Percentiles rank a stretch among this genome's conserved stretches.
Evolutionary conservation across 1,139 yeast genomes (phyloP).

Genomic region (Geotrichum citri-aurantii): DNA sequence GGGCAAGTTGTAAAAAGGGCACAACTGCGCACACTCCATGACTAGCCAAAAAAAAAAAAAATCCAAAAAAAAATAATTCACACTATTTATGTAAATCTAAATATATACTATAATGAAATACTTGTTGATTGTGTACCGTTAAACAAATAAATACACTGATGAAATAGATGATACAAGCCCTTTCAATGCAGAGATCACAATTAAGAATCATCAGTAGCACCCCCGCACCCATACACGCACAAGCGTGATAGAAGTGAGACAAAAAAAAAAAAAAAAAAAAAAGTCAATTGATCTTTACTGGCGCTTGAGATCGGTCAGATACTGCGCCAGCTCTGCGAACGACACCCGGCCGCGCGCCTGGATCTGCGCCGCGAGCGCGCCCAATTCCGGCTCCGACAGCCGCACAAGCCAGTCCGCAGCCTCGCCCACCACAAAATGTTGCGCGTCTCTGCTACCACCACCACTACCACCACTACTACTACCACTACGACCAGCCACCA

Average conservation of each 20-base stretch:
- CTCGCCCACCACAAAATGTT: constrained; percentile 10
- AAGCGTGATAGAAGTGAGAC: no score
- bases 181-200: no score
- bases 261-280: background rate
- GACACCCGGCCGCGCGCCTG: constrained; percentile 5
- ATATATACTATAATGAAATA: no score
- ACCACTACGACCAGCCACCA: no score
- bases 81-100: no score
- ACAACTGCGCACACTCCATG: background rate
- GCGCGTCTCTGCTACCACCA: background rate
- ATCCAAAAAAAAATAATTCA: no score
- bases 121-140: no score
- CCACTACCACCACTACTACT: no score
- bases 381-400: constrained; percentile 2
- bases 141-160: no score
- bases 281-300: background rate
- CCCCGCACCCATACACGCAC: no score
- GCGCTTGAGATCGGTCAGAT: constrained; percentile 2
- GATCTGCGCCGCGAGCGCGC: constrained; percentile 1
- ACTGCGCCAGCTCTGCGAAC: constrained; percentile 10
- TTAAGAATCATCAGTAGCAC: no score
- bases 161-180: no score
- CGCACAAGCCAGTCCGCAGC: constrained; percentile 7
- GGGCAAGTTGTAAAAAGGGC: constrained; percentile 9
- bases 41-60: background rate